These are phyloP conservation scores for Echinochloa phyllopogon DNA, from an alignment of 176 grass and related monocot species.

Conservation along the genomic window DNA sequence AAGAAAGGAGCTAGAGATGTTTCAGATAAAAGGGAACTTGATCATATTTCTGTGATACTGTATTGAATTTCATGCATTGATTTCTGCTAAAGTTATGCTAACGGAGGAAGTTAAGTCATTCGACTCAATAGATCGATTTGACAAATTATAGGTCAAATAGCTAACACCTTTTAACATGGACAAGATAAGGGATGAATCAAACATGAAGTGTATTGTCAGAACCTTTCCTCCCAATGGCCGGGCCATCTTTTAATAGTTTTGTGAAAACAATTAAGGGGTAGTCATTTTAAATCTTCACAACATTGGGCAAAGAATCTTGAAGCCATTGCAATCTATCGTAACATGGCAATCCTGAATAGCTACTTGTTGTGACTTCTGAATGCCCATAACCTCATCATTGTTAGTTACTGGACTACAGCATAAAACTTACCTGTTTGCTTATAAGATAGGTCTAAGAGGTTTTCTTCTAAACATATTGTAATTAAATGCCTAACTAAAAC, in stretches of 20 bases:
- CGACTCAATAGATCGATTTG: background rate
- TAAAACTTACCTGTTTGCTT: background rate
- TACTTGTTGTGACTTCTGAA: background rate
- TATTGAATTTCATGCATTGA: background rate
- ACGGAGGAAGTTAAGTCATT: background rate
- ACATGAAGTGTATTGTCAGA: background rate
- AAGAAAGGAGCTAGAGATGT: background rate
- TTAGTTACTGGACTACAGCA: background rate
- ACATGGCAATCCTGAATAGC: background rate
- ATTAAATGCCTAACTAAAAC: background rate
- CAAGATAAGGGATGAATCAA: background rate
- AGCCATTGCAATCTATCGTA: background rate
- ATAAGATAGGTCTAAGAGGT: too few relatives aligned
- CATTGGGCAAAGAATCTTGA: background rate
- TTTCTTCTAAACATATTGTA: too few relatives aligned
- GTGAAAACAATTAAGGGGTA: background rate
- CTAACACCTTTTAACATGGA: background rate
- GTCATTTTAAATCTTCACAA: background rate
- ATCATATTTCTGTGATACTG: background rate
- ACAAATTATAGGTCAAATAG: constrained; percentile 1
- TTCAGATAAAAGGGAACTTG: background rate
- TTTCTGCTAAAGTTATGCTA: background rate
- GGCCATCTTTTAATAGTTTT: background rate
- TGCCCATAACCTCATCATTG: background rate
- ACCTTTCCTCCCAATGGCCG: background rate